These are phyloP conservation scores for Alternaria postmessia DNA, from an alignment of 2,329 filamentous ascomycete genomes.

Conservation along the genomic window DNA sequence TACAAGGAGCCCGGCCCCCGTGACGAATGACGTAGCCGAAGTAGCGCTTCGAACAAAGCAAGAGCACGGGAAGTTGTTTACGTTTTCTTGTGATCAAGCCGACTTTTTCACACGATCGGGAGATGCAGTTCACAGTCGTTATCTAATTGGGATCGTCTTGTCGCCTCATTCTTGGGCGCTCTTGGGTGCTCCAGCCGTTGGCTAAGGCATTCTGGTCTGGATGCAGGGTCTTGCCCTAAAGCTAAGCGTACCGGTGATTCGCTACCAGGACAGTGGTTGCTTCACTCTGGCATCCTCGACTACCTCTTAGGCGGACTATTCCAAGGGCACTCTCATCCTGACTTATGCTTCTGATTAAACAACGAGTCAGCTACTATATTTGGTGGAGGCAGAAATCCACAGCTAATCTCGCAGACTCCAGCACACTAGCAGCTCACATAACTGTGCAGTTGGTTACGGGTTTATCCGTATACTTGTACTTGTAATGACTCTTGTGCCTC, in stretches of 20 bases:
- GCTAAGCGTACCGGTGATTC: conserved; percentile 4
- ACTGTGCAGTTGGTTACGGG: conserved; percentile 31
- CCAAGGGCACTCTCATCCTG: neutral
- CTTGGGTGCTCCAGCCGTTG: conserved; percentile 8
- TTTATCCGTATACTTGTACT: conserved; percentile 29
- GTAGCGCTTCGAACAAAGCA: conserved; percentile 3
- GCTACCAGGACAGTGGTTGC: conserved; percentile 12
- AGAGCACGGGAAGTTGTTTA: neutral
- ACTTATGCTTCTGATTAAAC: neutral
- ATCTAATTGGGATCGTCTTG: neutral
- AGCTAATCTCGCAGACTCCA: neutral
- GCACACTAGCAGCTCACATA: conserved; percentile 22
- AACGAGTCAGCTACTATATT: neutral
- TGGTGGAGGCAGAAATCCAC: neutral
- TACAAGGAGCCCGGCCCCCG: conserved; percentile 10
- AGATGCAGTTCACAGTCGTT: neutral
- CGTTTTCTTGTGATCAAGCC: neutral
- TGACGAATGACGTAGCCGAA: conserved; percentile 18
- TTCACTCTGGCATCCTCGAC: conserved; percentile 3
- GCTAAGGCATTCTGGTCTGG: conserved; percentile 5
- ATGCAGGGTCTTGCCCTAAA: conserved; percentile 20
- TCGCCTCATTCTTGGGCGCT: conserved; percentile 12
- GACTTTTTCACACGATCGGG: neutral
- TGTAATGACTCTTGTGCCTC: conserved; percentile 30
- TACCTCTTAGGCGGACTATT: neutral